phyloP scores from a whole-genome alignment of 2,329 filamentous ascomycete species.

The Pyrenophora teres region DNA sequence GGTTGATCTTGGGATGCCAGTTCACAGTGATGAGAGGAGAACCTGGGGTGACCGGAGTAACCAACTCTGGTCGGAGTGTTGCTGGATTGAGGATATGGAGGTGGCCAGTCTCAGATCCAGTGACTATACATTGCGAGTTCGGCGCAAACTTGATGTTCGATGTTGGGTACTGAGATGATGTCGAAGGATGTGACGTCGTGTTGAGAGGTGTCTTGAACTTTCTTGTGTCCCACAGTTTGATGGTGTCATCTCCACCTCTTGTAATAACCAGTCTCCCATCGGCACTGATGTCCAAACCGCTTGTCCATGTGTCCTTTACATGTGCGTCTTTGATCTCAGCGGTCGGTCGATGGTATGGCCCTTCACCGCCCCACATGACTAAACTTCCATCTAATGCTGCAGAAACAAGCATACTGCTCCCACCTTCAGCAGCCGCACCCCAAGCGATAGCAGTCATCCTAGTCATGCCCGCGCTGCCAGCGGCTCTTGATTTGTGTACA shows the following conservation, averaged over 20 bases:
- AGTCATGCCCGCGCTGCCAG: conserved; percentile 84
- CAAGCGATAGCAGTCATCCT: conserved; percentile 93
- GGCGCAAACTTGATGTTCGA: conserved; percentile 90
- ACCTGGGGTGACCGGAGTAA: conserved; percentile 86
- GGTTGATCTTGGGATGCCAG: conserved; percentile 95
- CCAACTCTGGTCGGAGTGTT: conserved; percentile 80
- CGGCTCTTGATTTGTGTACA: conserved; percentile 91
- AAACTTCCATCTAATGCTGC: conserved; percentile 88
- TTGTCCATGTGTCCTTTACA: conserved; percentile 82
- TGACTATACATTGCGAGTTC: conserved; percentile 81
- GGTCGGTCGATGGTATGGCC: conserved; percentile 79
- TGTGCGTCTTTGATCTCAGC: conserved; percentile 87
- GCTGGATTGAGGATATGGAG: conserved; percentile 93
- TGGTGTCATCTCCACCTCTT: conserved; percentile 84
- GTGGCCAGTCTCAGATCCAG: conserved; percentile 82
- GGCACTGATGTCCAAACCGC: conserved; percentile 85
- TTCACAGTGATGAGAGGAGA: conserved; percentile 80
- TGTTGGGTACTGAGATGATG: conserved; percentile 80
- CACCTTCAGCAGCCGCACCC: conserved; percentile 77
- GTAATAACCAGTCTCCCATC: conserved; percentile 92
- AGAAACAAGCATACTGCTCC: conserved; percentile 76
- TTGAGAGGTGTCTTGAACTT: conserved; percentile 93
- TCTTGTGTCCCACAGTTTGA: conserved; percentile 95
- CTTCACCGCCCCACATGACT: conserved; percentile 89
- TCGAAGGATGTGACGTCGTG: conserved; percentile 77